phyloP scores from a whole-genome alignment of 2,329 filamentous ascomycete species.

The Botrytis sinoallii region DNA sequence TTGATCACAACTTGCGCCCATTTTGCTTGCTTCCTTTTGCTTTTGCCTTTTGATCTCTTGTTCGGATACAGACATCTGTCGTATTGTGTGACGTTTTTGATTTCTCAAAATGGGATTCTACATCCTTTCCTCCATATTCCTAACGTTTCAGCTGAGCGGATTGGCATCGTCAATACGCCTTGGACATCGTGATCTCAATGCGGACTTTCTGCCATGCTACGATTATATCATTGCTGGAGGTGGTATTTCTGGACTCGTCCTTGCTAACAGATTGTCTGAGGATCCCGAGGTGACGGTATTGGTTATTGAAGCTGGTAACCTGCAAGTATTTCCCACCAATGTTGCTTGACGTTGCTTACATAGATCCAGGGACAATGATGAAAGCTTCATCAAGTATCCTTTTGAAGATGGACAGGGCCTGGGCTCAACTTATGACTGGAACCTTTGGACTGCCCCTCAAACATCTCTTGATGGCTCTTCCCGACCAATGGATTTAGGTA shows the following conservation, averaged over 20 bases:
- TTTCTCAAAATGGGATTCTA: slow-evolving; percentile 2
- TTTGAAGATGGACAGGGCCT: slow-evolving; percentile 34
- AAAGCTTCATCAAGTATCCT: slow-evolving; percentile 29
- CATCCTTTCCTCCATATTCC: slow-evolving; percentile 9
- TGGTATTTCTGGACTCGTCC: slow-evolving; percentile 45
- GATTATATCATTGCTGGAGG: slow-evolving; percentile 47
- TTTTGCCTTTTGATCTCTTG: slow-evolving; percentile 1
- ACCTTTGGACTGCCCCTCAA: slow-evolving; percentile 41
- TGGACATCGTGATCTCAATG: slow-evolving; percentile 26
- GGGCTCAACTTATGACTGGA: slow-evolving; percentile 44
- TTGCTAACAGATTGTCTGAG: slow-evolving; percentile 45
- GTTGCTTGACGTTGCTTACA: neutral
- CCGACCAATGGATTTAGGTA: slow-evolving; percentile 28
- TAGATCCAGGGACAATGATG: slow-evolving; percentile 28
- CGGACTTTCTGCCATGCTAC: slow-evolving; percentile 34
- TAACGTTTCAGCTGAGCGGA: neutral
- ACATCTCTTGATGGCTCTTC: slow-evolving; percentile 33
- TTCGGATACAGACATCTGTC: slow-evolving; percentile 4
- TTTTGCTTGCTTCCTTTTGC: slow-evolving; percentile 16
- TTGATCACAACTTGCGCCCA: slow-evolving; percentile 18
- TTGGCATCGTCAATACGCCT: slow-evolving; percentile 23
- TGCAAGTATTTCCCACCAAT: slow-evolving; percentile 20
- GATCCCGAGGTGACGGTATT: slow-evolving; percentile 31
- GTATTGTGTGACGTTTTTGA: slow-evolving; percentile 14
- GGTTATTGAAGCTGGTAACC: slow-evolving; percentile 31